Percentiles rank a stretch among this genome's conserved stretches.
Conservation (phyloP, 2,329 filamentous ascomycete species). For the Alternaria longipes region DNA sequence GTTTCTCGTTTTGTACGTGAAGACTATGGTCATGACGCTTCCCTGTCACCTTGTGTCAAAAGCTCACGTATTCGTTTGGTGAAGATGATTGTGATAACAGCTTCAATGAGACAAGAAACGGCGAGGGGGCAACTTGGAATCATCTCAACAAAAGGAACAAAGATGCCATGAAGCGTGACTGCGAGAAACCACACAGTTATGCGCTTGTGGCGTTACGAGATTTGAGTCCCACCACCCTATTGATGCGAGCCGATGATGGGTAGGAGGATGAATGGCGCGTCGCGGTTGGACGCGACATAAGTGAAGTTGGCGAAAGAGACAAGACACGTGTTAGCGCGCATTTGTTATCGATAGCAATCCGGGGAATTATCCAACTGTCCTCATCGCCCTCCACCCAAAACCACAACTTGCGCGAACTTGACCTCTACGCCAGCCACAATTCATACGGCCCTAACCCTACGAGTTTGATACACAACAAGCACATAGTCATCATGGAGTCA, state of each 20-base stretch:
- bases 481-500: constrained; percentile 43
- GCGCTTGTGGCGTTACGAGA: not conserved
- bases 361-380: constrained; percentile 34
- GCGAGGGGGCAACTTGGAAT: not conserved
- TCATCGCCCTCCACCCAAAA: constrained; percentile 20
- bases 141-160: not conserved
- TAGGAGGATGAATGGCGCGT: not conserved
- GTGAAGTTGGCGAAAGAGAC: not conserved
- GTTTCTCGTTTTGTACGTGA: not conserved
- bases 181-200: no score
- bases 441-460: not conserved
- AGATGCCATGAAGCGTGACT: not conserved
- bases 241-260: not conserved
- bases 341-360: constrained; percentile 29
- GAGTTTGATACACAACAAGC: not conserved
- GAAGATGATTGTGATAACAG: not conserved
- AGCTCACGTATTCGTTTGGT: not conserved
- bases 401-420: constrained; percentile 8
- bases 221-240: not conserved
- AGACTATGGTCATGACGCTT: not conserved
- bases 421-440: not conserved
- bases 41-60: not conserved
- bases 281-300: not conserved
- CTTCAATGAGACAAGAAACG: not conserved
- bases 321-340: constrained; percentile 22